Percentiles rank a stretch among this genome's conserved stretches.
phyloP scores from a whole-genome alignment of 495 filamentous ascomycete species.

The Aspergillus heteromorphus region DNA sequence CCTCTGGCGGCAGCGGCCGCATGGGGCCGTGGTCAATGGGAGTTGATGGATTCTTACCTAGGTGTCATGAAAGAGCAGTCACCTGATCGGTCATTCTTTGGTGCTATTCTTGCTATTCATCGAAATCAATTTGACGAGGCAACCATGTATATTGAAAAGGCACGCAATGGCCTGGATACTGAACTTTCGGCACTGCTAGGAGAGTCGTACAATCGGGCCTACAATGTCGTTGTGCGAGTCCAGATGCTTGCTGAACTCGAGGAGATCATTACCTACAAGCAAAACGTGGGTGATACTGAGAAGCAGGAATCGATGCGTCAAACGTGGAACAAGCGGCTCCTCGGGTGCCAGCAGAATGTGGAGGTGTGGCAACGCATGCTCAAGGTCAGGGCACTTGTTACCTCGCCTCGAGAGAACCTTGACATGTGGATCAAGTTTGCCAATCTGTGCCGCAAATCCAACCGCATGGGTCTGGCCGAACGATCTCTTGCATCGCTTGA shows the following conservation, averaged over 20 bases:
- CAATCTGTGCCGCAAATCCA: slow-evolving; percentile 93
- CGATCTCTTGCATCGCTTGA: slow-evolving; percentile 82
- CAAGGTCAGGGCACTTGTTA: slow-evolving; percentile 87
- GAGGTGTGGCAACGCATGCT: slow-evolving; percentile 99
- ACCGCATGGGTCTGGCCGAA: slow-evolving; percentile 91
- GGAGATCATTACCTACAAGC: slow-evolving; percentile 97
- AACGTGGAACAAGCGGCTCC: slow-evolving; percentile 92
- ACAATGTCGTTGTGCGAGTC: slow-evolving; percentile 90
- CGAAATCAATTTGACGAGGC: slow-evolving; percentile 92
- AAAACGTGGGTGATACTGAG: slow-evolving; percentile 66
- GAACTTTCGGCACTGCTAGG: slow-evolving; percentile 91
- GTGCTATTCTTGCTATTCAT: slow-evolving; percentile 87
- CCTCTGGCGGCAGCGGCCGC: slow-evolving; percentile 91
- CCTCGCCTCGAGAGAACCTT: slow-evolving; percentile 84
- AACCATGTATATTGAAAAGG: slow-evolving; percentile 76
- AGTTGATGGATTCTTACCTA: slow-evolving; percentile 94
- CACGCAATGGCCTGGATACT: slow-evolving; percentile 87
- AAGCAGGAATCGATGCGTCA: slow-evolving; percentile 85
- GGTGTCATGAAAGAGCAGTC: slow-evolving; percentile 88
- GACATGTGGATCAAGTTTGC: slow-evolving; percentile 99
- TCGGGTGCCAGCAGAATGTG: slow-evolving; percentile 93
- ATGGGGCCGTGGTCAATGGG: slow-evolving; percentile 97
- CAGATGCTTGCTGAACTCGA: slow-evolving; percentile 99
- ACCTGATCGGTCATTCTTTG: slow-evolving; percentile 94
- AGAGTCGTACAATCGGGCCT: slow-evolving; percentile 94